Evolutionary conservation across 2,329 filamentous ascomycete species (phyloP), one percentile per base, ranked within the genome.

Genomic region (Helotiales sp.): DNA sequence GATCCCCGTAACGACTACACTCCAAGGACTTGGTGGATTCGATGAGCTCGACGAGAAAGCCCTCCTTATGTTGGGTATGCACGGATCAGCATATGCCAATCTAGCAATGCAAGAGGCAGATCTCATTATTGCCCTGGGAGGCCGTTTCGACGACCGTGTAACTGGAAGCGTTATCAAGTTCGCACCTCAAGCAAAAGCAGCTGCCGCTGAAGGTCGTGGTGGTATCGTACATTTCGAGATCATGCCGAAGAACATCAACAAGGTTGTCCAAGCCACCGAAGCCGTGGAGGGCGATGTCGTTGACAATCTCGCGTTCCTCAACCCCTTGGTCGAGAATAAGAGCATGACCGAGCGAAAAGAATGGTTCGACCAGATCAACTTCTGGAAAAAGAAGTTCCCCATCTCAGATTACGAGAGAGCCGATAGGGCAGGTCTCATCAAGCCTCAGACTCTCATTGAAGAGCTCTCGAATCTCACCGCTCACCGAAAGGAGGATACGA

Each of bases 171-270:
- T 97, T 52, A 75, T 85, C 68, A 96, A 93, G 73, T 99, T 98
- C 66, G 95, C 93, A 0, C 95, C 95, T 3, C 85, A 84, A 52
- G 95, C 95, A 44, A 95, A 90, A 77, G 84, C 86, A 13, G 95
- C 95, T 0, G 93, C 91, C 4, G 80, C 83, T 10, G 90, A 96
- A 77, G 87, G 87, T 54, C 89, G 92, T 62, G 95, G 95, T 68
- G 95, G 95, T 70, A 98, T 99, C 69, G 84, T 98, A 15, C 93
- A 99, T 76, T 98, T 98, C 70, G 93, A 98, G 73, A 93, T 99
- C 69, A 89, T 98, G 88, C 93, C 95, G 68, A 99, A 99, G 87
- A 98, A 99, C 80, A 98, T 98, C 79, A 98, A 98, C 86, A 99
- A 98, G 83, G 93, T 98, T 40, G 89, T 99, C 13, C 91, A 98